phyloP scores from a whole-genome alignment of 2,329 filamentous ascomycete species.

The Fonsecaea nubica region DNA sequence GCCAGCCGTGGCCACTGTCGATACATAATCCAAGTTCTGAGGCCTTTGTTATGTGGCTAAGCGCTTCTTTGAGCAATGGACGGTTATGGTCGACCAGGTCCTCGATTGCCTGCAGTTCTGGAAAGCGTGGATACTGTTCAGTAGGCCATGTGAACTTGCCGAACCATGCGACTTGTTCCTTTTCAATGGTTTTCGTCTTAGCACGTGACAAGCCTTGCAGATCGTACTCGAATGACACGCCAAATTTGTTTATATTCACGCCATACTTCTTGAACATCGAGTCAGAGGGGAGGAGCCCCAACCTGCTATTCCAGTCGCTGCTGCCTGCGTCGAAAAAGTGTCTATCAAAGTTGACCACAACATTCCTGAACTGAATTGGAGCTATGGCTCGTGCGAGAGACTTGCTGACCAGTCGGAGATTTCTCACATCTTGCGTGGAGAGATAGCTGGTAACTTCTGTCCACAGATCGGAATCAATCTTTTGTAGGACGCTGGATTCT shows the following conservation, averaged over 20 bases:
- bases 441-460: conserved; percentile 63
- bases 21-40: conserved; percentile 71
- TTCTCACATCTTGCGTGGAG: conserved; percentile 64
- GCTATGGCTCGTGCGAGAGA: conserved; percentile 67
- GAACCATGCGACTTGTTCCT: conserved; percentile 65
- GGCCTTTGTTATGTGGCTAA: conserved; percentile 62
- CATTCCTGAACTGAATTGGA: conserved; percentile 64
- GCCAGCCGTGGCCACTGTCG: conserved; percentile 71
- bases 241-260: conserved; percentile 68
- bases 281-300: conserved; percentile 49
- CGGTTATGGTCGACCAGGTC: conserved; percentile 61
- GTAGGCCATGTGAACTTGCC: conserved; percentile 71
- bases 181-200: conserved; percentile 63
- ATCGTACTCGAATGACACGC: conserved; percentile 72
- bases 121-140: conserved; percentile 64
- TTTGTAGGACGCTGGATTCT: conserved; percentile 5
- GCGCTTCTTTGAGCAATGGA: conserved; percentile 52
- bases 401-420: conserved; percentile 65
- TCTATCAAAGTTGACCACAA: conserved; percentile 70
- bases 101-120: conserved; percentile 66
- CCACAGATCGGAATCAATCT: conserved; percentile 68
- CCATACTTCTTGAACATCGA: conserved; percentile 67
- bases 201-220: conserved; percentile 54
- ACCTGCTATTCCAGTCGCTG: conserved; percentile 44
- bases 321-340: conserved; percentile 57